Evolutionary conservation across 164 flowering plant genomes (phyloP), one percentile per base, ranked within the genome.

Genomic region (Magnolia kwangsiensis): DNA sequence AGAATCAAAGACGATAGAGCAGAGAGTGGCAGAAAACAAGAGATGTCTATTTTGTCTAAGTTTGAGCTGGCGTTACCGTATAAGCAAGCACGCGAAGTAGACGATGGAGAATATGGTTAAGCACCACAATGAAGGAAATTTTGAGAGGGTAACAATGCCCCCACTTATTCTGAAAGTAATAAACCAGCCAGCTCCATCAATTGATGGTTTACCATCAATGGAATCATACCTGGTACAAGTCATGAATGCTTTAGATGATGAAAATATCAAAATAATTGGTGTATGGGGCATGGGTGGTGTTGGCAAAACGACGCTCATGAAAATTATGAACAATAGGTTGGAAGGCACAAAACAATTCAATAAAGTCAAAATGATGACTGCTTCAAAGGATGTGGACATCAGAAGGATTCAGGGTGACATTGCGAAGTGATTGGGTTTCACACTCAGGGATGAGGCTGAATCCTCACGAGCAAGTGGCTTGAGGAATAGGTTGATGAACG

Each of bases 231-330:
- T 37, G 45, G 51, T 27, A 9, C 7, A 65, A 66, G 61, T 70
- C 37, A 61, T 76, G 50, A n/a, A 19, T 9, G 78, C 78, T 8
- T 65, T 78, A 24, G 51, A 55, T 3, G 76, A 78, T 31, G 23
- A 10, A 8, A 6, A 37, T 4, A 49, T 14, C 18, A 24, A 51
- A 24, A 27, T 51, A 51, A 21, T 78, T 10, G 80, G 80, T 63
- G 67, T 78, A 5, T 78, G n/a, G n/a, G 80, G 76, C 13, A 73
- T 78, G 72, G 72, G 51, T 2, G 80, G 80, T 11, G 67, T 66
- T 2, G 76, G 76, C 7, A 78, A 72, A 19, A 78, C 79, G 1
- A 72, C 50, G 2, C 9, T 72, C 3, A 6, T 77, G 55, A 27
- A 65, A 21, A 13, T 64, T 8, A 14, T 72, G 51, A 11, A 11